These are phyloP conservation scores for Gigaspora rosea DNA, from an alignment of 192 early-diverging fungal genomes.

Conservation along the genomic window DNA sequence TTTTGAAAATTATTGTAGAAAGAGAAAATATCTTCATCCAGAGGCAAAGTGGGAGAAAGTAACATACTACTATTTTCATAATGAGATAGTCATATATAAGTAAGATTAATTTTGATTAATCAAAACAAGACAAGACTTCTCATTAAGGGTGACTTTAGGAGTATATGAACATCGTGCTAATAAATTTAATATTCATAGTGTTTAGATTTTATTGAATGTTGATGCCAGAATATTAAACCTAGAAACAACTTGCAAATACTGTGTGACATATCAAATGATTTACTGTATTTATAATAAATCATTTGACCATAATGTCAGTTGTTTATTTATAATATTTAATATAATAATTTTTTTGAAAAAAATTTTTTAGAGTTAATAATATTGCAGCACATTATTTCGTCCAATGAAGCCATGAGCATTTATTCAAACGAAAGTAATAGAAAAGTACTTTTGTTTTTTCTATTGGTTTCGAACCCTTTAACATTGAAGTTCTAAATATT, in stretches of 20 bases:
- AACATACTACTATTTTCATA: neutral
- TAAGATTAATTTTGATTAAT: slow-evolving; percentile 12
- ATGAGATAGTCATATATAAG: neutral
- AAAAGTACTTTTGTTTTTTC: neutral
- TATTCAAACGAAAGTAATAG: neutral
- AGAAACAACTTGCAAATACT: neutral
- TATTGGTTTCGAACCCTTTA: slow-evolving; percentile 3
- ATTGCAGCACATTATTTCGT: neutral
- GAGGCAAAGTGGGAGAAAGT: slow-evolving; percentile 23
- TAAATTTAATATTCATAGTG: slow-evolving; percentile 16
- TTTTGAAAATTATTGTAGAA: slow-evolving; percentile 12
- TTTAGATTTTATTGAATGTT: neutral
- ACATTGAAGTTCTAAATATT: neutral
- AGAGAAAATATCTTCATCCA: neutral
- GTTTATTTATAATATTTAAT: too few relatives aligned
- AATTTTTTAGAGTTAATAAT: neutral
- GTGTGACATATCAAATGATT: neutral
- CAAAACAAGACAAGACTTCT: neutral
- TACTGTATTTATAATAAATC: neutral
- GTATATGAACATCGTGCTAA: slow-evolving; percentile 10
- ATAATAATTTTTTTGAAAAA: neutral
- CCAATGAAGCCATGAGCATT: neutral
- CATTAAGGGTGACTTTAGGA: neutral
- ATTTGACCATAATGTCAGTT: neutral
- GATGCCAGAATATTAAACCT: neutral